Conservation (phyloP, 148 eudicot genomes). For the Silene conica region DNA sequence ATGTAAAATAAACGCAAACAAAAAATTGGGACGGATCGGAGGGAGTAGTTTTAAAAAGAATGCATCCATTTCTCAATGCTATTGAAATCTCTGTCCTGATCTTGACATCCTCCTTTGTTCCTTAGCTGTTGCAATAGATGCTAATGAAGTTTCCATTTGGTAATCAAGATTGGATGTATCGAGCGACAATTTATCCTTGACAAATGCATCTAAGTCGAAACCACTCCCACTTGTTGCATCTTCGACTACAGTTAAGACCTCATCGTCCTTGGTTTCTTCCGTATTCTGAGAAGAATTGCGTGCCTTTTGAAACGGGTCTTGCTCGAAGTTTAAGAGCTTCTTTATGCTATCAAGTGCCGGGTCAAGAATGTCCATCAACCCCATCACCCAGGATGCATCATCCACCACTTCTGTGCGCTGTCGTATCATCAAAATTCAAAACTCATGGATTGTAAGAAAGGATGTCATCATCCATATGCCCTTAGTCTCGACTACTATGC, state of each 20-base stretch:
- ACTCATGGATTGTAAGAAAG: too few relatives aligned
- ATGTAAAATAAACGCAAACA: too few relatives aligned
- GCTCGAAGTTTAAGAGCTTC: conserved; percentile 59
- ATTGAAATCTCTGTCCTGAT: conserved; percentile 20
- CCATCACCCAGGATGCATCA: conserved; percentile 89
- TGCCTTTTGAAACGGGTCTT: conserved; percentile 33
- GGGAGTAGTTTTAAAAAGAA: too few relatives aligned
- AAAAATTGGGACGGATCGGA: too few relatives aligned
- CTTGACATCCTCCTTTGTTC: conserved; percentile 33
- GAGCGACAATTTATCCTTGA: conserved; percentile 53
- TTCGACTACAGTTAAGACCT: conserved; percentile 21
- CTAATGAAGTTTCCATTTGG: conserved; percentile 45
- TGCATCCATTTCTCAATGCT: neutral
- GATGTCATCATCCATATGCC: too few relatives aligned
- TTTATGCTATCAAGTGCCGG: conserved; percentile 87
- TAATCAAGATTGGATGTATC: conserved; percentile 65
- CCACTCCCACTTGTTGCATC: conserved; percentile 34
- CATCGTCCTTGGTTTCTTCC: conserved; percentile 16
- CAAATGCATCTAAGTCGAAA: conserved; percentile 64
- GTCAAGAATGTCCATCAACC: conserved; percentile 80
- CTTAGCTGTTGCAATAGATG: conserved; percentile 25
- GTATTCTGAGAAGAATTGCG: conserved; percentile 21
- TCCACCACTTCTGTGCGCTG: conserved; percentile 95
- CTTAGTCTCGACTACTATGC: too few relatives aligned
- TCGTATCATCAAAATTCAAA: neutral